Conservation (phyloP, 1,284 basidiomycete species). For the Cryptococcus wingfieldii region DNA sequence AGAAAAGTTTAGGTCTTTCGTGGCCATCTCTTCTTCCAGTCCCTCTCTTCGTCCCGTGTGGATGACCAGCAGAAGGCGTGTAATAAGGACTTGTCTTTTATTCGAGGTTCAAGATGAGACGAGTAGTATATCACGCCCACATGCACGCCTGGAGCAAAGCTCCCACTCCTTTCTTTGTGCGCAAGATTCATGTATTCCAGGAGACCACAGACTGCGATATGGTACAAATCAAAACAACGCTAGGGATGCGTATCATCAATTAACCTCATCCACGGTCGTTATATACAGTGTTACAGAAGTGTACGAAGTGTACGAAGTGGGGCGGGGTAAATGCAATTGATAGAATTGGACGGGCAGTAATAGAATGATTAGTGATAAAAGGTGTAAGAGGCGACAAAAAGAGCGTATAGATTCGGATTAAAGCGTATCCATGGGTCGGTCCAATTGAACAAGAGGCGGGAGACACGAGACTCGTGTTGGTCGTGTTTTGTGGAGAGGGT, state of each 20-base stretch:
- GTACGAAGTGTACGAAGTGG: too few species aligned
- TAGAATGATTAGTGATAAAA: too few species aligned
- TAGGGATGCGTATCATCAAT: neutral
- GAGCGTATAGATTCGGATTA: too few species aligned
- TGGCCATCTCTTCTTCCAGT: neutral
- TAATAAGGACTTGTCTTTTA: conserved; percentile 2
- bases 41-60: neutral
- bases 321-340: too few species aligned
- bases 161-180: too few species aligned
- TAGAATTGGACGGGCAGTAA: too few species aligned
- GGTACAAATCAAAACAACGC: neutral
- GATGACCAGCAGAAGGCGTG: neutral
- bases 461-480: neutral
- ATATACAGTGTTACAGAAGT: too few species aligned
- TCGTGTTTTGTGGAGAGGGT: neutral
- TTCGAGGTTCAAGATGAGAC: neutral
- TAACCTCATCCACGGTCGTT: too few species aligned
- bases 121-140: conserved; percentile 4
- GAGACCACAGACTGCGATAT: neutral
- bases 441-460: neutral
- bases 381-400: too few species aligned
- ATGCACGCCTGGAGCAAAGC: neutral
- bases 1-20: neutral
- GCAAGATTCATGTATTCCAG: too few species aligned
- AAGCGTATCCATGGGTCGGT: too few species aligned